Evolutionary conservation across 2,329 filamentous ascomycete genomes (phyloP).

Genomic region (Hypoxylon rubiginosum): DNA sequence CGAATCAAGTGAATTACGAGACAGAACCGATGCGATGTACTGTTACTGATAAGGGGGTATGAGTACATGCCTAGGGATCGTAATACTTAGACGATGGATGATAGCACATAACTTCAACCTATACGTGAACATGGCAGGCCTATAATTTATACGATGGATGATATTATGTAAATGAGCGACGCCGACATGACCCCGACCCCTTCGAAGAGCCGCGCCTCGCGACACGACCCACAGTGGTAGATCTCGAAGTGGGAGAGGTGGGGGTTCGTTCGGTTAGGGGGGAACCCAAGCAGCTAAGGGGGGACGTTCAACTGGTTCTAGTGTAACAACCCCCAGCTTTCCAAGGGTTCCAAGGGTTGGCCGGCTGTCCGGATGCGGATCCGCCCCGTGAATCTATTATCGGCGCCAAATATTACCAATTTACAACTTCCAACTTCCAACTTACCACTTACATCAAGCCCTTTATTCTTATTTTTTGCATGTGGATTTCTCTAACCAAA

Average conservation of each 20-base stretch:
- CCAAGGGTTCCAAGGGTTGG: not conserved
- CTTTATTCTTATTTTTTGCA: not conserved
- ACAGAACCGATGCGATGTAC: not conserved
- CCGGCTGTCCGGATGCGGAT: not conserved
- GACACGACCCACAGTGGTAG: not conserved
- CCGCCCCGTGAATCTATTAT: conserved; percentile 14
- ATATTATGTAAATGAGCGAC: not conserved
- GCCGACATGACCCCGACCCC: conserved; percentile 3
- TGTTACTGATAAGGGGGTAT: not conserved
- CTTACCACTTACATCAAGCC: conserved; percentile 6
- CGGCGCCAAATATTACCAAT: not conserved
- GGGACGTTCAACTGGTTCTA: too few relatives aligned
- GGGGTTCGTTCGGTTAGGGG: not conserved
- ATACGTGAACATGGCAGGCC: not conserved
- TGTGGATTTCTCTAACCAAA: not conserved
- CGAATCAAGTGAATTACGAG: not conserved
- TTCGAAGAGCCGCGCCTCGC: conserved; percentile 3
- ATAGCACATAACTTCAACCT: not conserved
- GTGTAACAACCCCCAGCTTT: not conserved
- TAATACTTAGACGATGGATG: not conserved
- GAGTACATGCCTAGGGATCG: not conserved
- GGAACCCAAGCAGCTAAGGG: not conserved
- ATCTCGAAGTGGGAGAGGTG: not conserved
- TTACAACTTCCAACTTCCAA: too few relatives aligned
- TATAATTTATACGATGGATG: not conserved